Conservation (phyloP, 768 basidiomycete genomes). For the Galerina sulciceps region DNA sequence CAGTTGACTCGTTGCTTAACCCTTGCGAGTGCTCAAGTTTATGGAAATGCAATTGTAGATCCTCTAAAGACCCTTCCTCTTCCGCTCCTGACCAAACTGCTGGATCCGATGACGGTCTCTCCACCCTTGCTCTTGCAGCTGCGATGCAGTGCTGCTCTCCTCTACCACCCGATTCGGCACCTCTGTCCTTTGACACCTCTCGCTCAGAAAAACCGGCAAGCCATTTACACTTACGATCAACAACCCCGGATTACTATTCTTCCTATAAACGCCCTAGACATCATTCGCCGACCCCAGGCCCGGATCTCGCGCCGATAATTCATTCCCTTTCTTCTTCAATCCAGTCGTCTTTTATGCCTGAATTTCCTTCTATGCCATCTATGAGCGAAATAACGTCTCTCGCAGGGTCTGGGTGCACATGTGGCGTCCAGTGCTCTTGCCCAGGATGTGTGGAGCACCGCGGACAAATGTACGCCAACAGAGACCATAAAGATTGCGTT, state of each 20-base stretch:
- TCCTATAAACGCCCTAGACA: slow-evolving; percentile 38
- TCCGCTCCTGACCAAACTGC: slow-evolving; percentile 12
- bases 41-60: slow-evolving; percentile 57
- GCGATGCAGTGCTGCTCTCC: slow-evolving; percentile 32
- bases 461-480: slow-evolving; percentile 48
- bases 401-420: slow-evolving; percentile 74
- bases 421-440: slow-evolving; percentile 70
- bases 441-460: slow-evolving; percentile 78
- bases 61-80: slow-evolving; percentile 10
- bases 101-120: slow-evolving; percentile 23
- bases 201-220: not conserved
- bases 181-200: not conserved
- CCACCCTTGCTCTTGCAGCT: slow-evolving; percentile 43
- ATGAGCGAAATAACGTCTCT: slow-evolving; percentile 60
- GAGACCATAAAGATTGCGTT: slow-evolving; percentile 50
- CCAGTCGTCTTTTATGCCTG: slow-evolving; percentile 36
- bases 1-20: slow-evolving; percentile 67
- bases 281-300: slow-evolving; percentile 27
- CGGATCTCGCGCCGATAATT: slow-evolving; percentile 54
- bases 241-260: slow-evolving; percentile 25
- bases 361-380: slow-evolving; percentile 63
- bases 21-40: slow-evolving; percentile 64
- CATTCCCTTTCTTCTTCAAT: slow-evolving; percentile 25
- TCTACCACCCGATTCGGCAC: slow-evolving; percentile 11
- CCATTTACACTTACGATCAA: slow-evolving; percentile 27